phyloP scores from a whole-genome alignment of 2,329 filamentous ascomycete species.

The Aspergillus sp. region DNA sequence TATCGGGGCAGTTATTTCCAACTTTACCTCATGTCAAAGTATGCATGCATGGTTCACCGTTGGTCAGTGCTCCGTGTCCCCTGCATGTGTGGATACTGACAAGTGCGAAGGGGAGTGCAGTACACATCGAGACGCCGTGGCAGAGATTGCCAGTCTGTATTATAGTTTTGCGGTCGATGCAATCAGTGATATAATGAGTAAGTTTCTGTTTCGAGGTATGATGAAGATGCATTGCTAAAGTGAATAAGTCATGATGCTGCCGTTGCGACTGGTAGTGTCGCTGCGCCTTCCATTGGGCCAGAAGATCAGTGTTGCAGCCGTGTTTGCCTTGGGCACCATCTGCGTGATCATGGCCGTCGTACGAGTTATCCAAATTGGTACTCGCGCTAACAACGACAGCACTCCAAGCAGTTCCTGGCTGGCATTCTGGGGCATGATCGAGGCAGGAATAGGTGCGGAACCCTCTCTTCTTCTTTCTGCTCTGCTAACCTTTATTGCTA shows the following conservation, averaged over 20 bases:
- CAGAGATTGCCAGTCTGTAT: neutral
- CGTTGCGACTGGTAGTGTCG: neutral
- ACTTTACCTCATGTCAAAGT: neutral
- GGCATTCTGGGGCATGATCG: slow-evolving; percentile 1
- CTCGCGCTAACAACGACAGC: neutral
- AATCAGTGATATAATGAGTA: neutral
- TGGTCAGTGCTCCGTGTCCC: neutral
- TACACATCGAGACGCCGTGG: neutral
- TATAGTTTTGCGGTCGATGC: neutral
- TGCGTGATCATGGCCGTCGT: neutral
- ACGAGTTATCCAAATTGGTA: neutral
- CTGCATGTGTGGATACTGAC: neutral
- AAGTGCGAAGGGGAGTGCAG: neutral
- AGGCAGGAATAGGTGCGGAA: neutral
- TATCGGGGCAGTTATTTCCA: neutral
- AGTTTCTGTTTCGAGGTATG: neutral
- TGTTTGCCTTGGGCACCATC: slow-evolving; percentile 2
- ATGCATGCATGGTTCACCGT: slow-evolving; percentile 5
- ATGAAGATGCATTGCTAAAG: neutral
- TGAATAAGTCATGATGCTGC: neutral
- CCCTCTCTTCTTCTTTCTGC: neutral
- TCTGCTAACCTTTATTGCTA: neutral
- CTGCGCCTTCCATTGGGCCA: neutral
- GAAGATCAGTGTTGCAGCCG: neutral
- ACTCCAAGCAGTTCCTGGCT: neutral